These are phyloP conservation scores for Lactifluus piperatus DNA, from an alignment of 768 basidiomycete genomes.

Conservation along the genomic window DNA sequence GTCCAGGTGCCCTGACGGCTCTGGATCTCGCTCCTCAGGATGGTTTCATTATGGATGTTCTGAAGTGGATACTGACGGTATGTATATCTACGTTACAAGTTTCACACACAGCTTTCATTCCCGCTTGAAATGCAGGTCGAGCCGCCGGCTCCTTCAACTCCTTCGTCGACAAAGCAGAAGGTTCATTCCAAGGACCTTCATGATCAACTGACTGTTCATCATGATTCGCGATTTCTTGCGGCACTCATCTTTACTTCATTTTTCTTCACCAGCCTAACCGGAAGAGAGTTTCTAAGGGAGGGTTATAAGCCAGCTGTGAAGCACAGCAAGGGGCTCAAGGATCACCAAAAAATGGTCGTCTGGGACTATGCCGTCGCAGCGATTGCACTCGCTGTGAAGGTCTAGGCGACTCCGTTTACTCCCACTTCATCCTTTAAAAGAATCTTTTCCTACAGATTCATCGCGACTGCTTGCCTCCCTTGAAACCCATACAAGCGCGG, in stretches of 20 bases:
- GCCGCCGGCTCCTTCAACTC: slow-evolving; percentile 3
- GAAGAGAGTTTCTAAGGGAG: background rate
- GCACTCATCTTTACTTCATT: slow-evolving; percentile 13
- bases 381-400: slow-evolving; percentile 19
- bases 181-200: slow-evolving; percentile 9
- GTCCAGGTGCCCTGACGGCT: background rate
- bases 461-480: slow-evolving; percentile 11
- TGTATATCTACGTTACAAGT: background rate
- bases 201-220: slow-evolving; percentile 12
- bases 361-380: slow-evolving; percentile 20
- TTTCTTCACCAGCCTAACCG: background rate
- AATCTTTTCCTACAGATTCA: background rate
- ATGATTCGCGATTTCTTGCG: slow-evolving; percentile 18
- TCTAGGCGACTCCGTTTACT: background rate
- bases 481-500: slow-evolving; percentile 14
- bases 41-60: background rate
- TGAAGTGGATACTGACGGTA: slow-evolving; percentile 18
- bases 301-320: background rate
- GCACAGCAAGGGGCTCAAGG: background rate
- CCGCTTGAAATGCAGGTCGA: slow-evolving; percentile 3
- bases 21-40: background rate
- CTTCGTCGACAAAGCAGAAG: background rate
- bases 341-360: background rate
- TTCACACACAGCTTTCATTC: background rate
- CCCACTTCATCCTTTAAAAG: background rate